Conservation (phyloP, 2,329 filamentous ascomycete species). For the Phaeosphaeriaceae sp. region DNA sequence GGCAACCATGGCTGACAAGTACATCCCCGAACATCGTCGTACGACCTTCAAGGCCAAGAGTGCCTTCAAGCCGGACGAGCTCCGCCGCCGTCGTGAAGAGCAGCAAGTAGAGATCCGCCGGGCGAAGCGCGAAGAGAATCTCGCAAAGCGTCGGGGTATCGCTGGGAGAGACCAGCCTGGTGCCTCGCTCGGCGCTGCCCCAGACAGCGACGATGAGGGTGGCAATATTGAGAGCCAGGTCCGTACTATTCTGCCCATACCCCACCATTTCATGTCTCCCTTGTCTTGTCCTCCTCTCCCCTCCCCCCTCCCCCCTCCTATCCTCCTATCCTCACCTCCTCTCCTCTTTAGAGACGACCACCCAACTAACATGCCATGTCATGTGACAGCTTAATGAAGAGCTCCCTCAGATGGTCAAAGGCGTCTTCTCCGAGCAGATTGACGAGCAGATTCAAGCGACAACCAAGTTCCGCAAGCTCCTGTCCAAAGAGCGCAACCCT, state of each 20-base stretch:
- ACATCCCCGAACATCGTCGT: constrained; percentile 98
- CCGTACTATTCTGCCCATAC: constrained; percentile 48
- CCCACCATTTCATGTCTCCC: constrained; percentile 27
- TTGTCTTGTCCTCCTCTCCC: too few relatives aligned
- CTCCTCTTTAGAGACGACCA: too few relatives aligned
- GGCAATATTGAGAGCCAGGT: constrained; percentile 96
- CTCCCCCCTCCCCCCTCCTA: too few relatives aligned
- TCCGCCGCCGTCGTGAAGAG: constrained; percentile 96
- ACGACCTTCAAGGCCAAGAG: constrained; percentile 99
- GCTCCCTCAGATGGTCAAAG: constrained; percentile 95
- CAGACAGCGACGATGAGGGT: constrained; percentile 97
- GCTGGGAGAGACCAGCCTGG: constrained; percentile 75
- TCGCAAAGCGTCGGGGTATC: constrained; percentile 97
- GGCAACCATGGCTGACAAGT: constrained; percentile 89
- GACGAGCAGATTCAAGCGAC: constrained; percentile 97
- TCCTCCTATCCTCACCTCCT: too few relatives aligned
- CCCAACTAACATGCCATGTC: constrained; percentile 19
- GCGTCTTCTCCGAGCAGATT: constrained; percentile 98
- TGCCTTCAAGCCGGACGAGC: constrained; percentile 98
- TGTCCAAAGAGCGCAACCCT: constrained; percentile 98
- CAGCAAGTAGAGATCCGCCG: constrained; percentile 99
- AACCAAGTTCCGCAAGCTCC: constrained; percentile 96
- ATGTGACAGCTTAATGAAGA: constrained; percentile 84
- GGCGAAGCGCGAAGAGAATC: constrained; percentile 97
- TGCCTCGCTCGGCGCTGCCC: constrained; percentile 82